Base-by-base conservation (phyloP, 495 filamentous ascomycete species). In the Hyaloscypha variabilis region DNA sequence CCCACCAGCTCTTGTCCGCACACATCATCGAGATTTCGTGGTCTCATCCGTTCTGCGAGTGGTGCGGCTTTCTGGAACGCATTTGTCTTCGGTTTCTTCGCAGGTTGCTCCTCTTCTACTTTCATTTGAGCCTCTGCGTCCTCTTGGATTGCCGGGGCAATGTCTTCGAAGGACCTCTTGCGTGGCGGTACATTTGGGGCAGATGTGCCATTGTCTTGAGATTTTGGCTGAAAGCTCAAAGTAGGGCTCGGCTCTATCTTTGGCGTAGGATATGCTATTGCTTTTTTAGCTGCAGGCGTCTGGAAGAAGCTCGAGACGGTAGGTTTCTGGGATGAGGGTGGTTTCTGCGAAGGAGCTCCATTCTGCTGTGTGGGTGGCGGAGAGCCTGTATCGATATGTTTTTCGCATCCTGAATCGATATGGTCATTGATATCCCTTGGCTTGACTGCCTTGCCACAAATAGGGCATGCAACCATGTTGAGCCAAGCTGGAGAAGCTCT, bases 1-100 rank as follows among this genome's bases (percentile, higher is more conserved):
- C 94, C 94, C 8, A 98, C 94, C 19, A 98, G 84, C 54, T 96
- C 92, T 77, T 99, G 95, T 8, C 95, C 95, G 64, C 85, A 91
- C 10, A 98, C 88, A 26, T 97, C 91, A 65, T 97, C 91, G 0
- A 99, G 84, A 2, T 81, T 88, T 57, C 80, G 83, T 2, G 95
- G 95, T 4, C 95, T 90, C 92, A 98, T 97, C 14, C 92, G 91
- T 74, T 99, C 95, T 17, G 95, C 92, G 3, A 99, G 81, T 2
- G 95, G 95, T 6, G 91, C 92, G 0, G 86, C 89, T 68, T 87
- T 86, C 50, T 88, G 86, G 30, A 89, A 80, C 11, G 74, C 68
- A 67, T 76, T 80, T 62, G 80, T 80, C 73, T 90, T 94, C 57
- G 83, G 77, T 59, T 83, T 84, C 71, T 91, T 91, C 3, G 82